Conservation (phyloP, 2,329 filamentous ascomycete genomes). For the Sporothrix variecibatus region DNA sequence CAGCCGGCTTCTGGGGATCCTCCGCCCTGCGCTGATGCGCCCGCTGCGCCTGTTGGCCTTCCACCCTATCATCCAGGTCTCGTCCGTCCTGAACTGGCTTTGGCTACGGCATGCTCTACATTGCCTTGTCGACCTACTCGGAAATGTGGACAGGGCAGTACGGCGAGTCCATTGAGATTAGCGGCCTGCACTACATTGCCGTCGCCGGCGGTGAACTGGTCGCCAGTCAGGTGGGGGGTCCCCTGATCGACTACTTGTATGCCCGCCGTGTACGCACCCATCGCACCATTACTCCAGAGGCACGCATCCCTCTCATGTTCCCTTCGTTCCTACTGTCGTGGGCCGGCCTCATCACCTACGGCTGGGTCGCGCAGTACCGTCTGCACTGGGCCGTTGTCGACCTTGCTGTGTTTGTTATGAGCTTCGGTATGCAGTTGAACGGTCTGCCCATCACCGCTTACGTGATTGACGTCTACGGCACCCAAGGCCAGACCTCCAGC, state of each 20-base stretch:
- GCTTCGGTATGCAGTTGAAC: background rate
- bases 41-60: background rate
- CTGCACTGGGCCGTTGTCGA: background rate
- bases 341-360: background rate
- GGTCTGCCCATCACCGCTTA: slow-evolving; percentile 44
- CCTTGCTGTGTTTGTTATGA: background rate
- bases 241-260: background rate
- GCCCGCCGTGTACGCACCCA: background rate
- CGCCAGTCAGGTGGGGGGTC: background rate
- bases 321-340: background rate
- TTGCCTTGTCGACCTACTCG: background rate
- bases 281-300: background rate
- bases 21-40: background rate
- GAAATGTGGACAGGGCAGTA: background rate
- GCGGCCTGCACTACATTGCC: background rate
- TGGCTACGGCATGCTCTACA: background rate
- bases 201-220: background rate
- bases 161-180: background rate
- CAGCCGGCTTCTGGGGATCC: background rate
- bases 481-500: slow-evolving; percentile 46
- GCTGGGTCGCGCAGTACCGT: background rate
- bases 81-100: background rate
- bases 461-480: slow-evolving; percentile 48
- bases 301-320: background rate
- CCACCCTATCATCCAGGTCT: background rate